Base-by-base conservation (phyloP, 1,139 yeast genomes). In the Pichia sp. region DNA sequence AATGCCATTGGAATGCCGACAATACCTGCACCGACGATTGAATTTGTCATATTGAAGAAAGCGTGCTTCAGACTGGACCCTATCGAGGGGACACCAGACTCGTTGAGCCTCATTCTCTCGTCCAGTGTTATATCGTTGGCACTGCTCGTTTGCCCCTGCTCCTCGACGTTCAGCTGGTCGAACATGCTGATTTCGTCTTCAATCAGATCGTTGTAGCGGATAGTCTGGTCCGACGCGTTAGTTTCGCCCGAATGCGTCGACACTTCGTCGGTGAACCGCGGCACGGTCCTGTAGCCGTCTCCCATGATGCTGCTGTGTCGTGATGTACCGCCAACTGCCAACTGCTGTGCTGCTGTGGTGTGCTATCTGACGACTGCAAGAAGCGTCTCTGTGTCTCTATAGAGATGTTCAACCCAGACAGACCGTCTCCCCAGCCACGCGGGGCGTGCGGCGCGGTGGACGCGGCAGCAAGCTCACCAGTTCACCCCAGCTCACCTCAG, bases 41-140 rank as follows among this genome's bases (percentile, higher is more conserved):
- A 82, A 61, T 89, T 89, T 19, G 96, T 94, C 95, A 89, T 88
- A 61, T 89, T 89, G 94, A 89, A 84, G 55, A 89, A 88, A 11
- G 96, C 96, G 88, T 84, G 83, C 47, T 73, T 73, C 72, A 88
- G 70, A 47, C 66, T 71, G n/a, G 69, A 71, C 34, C 46, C 44
- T 9, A 35, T 12, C 5, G 35, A 30, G 15, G 39, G 17, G 9
- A 11, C 22, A 35, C 36, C 9, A 15, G 24, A 4, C 17, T 18
- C 23, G 24, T 7, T 8, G 9, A 22, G 24, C 10, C 10, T 10
- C 24, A 22, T 8, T n/a, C n/a, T n/a, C n/a, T n/a, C n/a, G n/a
- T n/a, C n/a, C n/a, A 9, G 31, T 11, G 10, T 4, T 17, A 34
- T n/a, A 11, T 34, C 25, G 20, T 28, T 33, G 12, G 20, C 34